Conservation (phyloP, 768 basidiomycete genomes). For the Agaricus sinodeliciosus region DNA sequence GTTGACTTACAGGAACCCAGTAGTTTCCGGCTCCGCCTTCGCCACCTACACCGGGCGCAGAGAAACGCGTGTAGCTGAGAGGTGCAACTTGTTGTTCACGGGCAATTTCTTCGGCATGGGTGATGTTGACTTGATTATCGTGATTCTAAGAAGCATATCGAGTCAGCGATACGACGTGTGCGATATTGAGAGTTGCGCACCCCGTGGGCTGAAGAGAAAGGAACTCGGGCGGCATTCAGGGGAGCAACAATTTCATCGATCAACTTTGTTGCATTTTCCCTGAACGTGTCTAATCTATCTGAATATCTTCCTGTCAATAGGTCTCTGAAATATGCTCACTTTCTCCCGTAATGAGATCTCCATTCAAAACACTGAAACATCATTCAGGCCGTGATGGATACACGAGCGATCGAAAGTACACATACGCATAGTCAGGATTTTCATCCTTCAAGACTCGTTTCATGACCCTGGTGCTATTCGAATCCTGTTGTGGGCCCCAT, state of each 20-base stretch:
- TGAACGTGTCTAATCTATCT: conserved; percentile 46
- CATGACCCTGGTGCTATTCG: conserved; percentile 56
- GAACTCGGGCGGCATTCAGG: conserved; percentile 46
- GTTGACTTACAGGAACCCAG: conserved; percentile 63
- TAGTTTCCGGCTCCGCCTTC: conserved; percentile 61
- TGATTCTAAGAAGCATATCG: conserved; percentile 46
- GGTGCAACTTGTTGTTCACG: conserved; percentile 52
- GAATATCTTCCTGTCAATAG: background rate
- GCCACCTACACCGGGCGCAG: conserved; percentile 59
- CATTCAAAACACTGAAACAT: conserved; percentile 53
- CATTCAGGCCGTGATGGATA: background rate
- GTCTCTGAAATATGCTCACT: conserved; percentile 26
- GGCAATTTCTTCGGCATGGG: conserved; percentile 58
- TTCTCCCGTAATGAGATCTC: conserved; percentile 71
- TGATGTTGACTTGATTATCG: conserved; percentile 69
- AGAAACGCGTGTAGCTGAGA: conserved; percentile 55
- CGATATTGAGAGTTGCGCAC: conserved; percentile 30
- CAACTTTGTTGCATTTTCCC: conserved; percentile 57
- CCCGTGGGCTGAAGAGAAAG: conserved; percentile 66
- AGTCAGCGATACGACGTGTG: background rate
- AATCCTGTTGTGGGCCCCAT: conserved; percentile 65
- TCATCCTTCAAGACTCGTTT: conserved; percentile 47
- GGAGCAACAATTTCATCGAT: conserved; percentile 62
- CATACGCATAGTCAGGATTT: conserved; percentile 65
- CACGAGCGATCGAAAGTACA: background rate